Conservation (phyloP, 2,329 filamentous ascomycete genomes). For the Fusarium hostae region DNA sequence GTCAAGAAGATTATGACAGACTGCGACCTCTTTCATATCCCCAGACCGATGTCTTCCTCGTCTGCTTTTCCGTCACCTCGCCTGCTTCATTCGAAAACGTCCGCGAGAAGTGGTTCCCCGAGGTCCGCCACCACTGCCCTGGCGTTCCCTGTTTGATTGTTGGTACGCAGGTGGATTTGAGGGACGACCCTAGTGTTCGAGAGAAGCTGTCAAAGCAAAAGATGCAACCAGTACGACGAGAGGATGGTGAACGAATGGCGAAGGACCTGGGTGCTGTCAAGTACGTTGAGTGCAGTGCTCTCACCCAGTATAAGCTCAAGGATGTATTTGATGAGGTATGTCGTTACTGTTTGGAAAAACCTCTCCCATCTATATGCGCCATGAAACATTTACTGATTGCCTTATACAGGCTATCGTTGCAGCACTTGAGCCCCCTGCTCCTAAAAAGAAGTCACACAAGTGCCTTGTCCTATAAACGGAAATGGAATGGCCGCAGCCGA, state of each 20-base stretch:
- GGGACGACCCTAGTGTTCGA: conserved; percentile 85
- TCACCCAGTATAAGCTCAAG: conserved; percentile 98
- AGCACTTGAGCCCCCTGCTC: conserved; percentile 86
- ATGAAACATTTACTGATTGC: conserved; percentile 26
- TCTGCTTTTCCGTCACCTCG: conserved; percentile 98
- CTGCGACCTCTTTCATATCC: conserved; percentile 96
- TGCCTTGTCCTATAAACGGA: conserved; percentile 73
- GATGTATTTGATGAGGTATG: conserved; percentile 98
- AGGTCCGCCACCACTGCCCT: conserved; percentile 98
- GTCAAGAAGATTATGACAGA: conserved; percentile 99
- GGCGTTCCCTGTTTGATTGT: conserved; percentile 98
- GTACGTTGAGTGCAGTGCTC: conserved; percentile 97
- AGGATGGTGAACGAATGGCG: conserved; percentile 95
- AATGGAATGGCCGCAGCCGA: conserved; percentile 16
- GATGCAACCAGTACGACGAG: conserved; percentile 91
- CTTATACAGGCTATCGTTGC: conserved; percentile 87
- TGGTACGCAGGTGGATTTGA: conserved; percentile 95
- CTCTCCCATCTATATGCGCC: background rate
- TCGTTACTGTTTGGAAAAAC: conserved; percentile 5
- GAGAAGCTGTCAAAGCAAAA: conserved; percentile 96
- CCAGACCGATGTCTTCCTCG: conserved; percentile 97
- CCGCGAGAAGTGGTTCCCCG: conserved; percentile 98
- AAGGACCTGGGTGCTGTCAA: conserved; percentile 98
- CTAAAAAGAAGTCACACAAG: conserved; percentile 79
- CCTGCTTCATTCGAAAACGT: conserved; percentile 99